Evolutionary conservation across 192 early-diverging fungal genomes (phyloP), one percentile per base, ranked within the genome.

Genomic region (Thamnidium elegans): DNA sequence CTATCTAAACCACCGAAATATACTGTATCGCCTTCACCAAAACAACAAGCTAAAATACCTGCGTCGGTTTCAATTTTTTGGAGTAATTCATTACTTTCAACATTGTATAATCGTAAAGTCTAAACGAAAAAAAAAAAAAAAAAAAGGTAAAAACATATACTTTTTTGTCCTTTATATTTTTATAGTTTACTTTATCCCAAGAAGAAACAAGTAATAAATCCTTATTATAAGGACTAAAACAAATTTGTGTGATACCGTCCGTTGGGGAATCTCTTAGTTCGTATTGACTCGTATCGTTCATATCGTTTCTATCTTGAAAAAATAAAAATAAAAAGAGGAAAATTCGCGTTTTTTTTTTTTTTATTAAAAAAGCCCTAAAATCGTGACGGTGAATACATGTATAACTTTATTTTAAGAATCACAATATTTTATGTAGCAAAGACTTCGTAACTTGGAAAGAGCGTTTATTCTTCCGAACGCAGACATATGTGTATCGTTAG

Each of bases 51-150:
- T 23, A 99, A 75, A 7, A 97, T 90, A 4, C 95, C 75, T 3
- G 86, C 86, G 13, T 87, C 67, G 68, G 90, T 88, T 11, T 67
- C 66, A 69, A 88, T 87, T 45, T 83, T 76, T 30, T 72, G 67
- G 2, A 76, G 60, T 46, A 89, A 74, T 13, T 67, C 62, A 73
- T 94, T 90, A 30, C 65, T 70, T 14, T 76, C 66, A 3, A 87
- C 87, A 67, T 99, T 90, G 65, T 99, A 96, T 2, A 97, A 77
- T 1, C 90, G 81, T 14, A 96, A 84, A 21, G 72, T 87, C 89
- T 94, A 75, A 30, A 45, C 8, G 5, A 50, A 15, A 0, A 13
- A 17, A 43, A 15, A 0, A 13, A 17, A 43, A 26, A 1, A 50
- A 26, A 48, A 47, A 15, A 51, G 23, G n/a, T 31, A 55, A 15